Evolutionary conservation across 352 stramenopile species (phyloP).

Genomic region (Pseudoperonospora humuli): DNA sequence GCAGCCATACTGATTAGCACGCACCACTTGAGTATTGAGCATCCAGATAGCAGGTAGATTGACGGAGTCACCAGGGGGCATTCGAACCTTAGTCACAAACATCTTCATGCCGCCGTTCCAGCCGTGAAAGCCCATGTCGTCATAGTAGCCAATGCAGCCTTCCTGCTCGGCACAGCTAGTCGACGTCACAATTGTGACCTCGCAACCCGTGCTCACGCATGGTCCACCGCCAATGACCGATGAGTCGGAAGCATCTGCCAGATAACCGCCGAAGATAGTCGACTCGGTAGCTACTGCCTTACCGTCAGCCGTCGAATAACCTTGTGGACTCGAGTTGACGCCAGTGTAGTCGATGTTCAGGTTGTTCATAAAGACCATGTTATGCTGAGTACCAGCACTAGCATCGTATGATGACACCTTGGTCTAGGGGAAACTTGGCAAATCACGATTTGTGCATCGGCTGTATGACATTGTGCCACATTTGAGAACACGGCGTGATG

Average conservation of each 20-base stretch:
- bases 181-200: conserved; percentile 71
- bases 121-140: conserved; percentile 55
- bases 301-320: conserved; percentile 50
- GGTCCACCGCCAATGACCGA: conserved; percentile 34
- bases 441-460: too few relatives aligned
- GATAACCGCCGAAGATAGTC: conserved; percentile 38
- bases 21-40: conserved; percentile 60
- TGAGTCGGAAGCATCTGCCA: conserved; percentile 43
- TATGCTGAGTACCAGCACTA: conserved; percentile 33
- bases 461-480: too few relatives aligned
- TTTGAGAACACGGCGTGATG: too few relatives aligned
- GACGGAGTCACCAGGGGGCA: conserved; percentile 33
- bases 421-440: too few relatives aligned
- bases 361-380: conserved; percentile 84
- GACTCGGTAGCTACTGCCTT: conserved; percentile 30
- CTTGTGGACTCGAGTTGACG: conserved; percentile 41
- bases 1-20: conserved; percentile 71
- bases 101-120: conserved; percentile 77
- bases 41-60: conserved; percentile 73
- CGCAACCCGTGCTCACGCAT: conserved; percentile 52
- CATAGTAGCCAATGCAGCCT: conserved; percentile 57
- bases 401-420: conserved; percentile 66
- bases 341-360: conserved; percentile 67
- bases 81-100: conserved; percentile 61
- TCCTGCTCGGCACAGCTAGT: conserved; percentile 45